Conservation (phyloP, 495 filamentous ascomycete genomes). For the Corynascus novoguineensis region DNA sequence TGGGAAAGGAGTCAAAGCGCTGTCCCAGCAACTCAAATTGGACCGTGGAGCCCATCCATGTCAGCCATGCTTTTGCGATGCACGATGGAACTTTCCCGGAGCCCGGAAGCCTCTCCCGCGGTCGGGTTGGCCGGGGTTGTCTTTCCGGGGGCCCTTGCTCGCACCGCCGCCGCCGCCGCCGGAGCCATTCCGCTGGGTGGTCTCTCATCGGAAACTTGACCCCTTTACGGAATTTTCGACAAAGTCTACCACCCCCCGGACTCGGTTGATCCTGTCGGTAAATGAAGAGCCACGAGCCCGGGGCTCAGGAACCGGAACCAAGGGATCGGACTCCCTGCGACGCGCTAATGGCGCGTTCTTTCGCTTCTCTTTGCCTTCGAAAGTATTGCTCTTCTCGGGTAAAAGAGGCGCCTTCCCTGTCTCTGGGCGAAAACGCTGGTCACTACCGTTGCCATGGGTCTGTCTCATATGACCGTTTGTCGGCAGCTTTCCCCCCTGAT, state of each 20-base stretch:
- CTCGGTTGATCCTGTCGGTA: slow-evolving; percentile 1
- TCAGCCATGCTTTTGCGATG: not conserved
- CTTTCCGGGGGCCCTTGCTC: no score
- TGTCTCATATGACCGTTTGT: no score
- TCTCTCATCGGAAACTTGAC: no score
- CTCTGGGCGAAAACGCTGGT: not conserved
- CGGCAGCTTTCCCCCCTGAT: not conserved
- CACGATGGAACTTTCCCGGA: not conserved
- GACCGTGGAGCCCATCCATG: not conserved
- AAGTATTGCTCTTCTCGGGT: not conserved
- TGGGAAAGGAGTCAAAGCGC: not conserved
- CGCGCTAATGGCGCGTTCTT: not conserved
- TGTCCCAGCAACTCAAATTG: not conserved
- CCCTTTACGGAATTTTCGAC: not conserved
- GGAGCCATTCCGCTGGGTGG: no score
- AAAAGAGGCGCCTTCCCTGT: not conserved
- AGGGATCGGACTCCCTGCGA: not conserved
- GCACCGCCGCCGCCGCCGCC: no score
- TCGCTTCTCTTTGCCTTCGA: not conserved
- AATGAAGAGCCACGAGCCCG: not conserved
- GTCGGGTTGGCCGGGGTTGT: not conserved
- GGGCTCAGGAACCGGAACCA: not conserved
- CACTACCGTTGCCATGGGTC: not conserved
- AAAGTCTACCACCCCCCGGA: not conserved
- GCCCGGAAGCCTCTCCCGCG: not conserved